Percentiles rank a stretch among this genome's conserved stretches.
phyloP scores from a whole-genome alignment of 1,284 basidiomycete species.

The Xanthoconium separans region DNA sequence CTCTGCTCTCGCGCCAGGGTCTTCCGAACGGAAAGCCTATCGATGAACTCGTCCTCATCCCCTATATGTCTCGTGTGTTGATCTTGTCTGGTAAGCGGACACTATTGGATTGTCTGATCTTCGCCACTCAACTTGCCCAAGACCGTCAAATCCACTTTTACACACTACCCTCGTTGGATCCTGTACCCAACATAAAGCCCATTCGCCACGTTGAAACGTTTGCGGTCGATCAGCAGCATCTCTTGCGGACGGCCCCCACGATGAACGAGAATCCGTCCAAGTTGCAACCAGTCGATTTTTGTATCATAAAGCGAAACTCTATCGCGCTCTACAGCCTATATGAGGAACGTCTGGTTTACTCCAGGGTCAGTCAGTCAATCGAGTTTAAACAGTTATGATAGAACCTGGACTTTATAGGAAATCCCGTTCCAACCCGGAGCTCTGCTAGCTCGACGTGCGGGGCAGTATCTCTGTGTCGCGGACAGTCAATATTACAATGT shows the following conservation, averaged over 20 bases:
- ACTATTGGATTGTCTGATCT: neutral
- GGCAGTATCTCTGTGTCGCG: slow-evolving; percentile 72
- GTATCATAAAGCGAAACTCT: slow-evolving; percentile 69
- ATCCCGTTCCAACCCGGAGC: slow-evolving; percentile 72
- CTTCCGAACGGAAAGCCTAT: slow-evolving; percentile 64
- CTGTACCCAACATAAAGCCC: slow-evolving; percentile 67
- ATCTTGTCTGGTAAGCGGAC: slow-evolving; percentile 62
- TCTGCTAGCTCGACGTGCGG: slow-evolving; percentile 61
- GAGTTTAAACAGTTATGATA: slow-evolving; percentile 44
- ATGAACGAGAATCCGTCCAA: slow-evolving; percentile 38
- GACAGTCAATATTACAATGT: slow-evolving; percentile 73
- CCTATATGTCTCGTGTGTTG: slow-evolving; percentile 68
- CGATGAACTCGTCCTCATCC: slow-evolving; percentile 75
- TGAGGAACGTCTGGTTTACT: slow-evolving; percentile 31
- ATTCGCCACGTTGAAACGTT: slow-evolving; percentile 78
- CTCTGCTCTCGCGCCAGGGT: slow-evolving; percentile 63
- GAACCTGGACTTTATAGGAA: slow-evolving; percentile 63
- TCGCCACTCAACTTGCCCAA: slow-evolving; percentile 4
- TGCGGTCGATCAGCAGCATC: slow-evolving; percentile 78
- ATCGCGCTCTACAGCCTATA: slow-evolving; percentile 62
- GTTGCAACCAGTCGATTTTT: slow-evolving; percentile 69
- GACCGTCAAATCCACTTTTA: slow-evolving; percentile 83
- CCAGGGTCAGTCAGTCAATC: slow-evolving; percentile 30
- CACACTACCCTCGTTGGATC: slow-evolving; percentile 75
- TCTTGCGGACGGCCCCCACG: slow-evolving; percentile 51